Base-by-base conservation (phyloP, 345 rosid genomes). In the Turnera subulata region DNA sequence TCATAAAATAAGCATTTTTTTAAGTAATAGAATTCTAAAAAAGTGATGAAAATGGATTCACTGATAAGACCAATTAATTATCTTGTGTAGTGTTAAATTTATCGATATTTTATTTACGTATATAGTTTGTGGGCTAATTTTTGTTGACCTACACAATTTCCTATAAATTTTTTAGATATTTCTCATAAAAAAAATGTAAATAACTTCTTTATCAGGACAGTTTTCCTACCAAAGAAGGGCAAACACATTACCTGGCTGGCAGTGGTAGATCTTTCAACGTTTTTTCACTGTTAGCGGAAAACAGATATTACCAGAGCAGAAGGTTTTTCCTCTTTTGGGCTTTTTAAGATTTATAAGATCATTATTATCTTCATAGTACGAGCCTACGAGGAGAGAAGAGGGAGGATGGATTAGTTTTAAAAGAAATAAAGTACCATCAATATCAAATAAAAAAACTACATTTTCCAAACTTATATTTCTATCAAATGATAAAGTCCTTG, bases 201-300 rank as follows among this genome's bases (percentile, higher is more conserved):
- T 3, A 29, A 29, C n/a, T n/a, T n/a, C n/a, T n/a, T n/a, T 3
- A 29, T 29, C 35, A 29, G 35, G 10, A 53, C 20, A 6, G 39
- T 25, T 55, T 22, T 21, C 11, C 56, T 23, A 17, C 35, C 12
- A 5, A 29, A 29, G 11, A 26, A 10, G 0, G 56, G 65, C n/a
- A n/a, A n/a, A n/a, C n/a, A 37, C 67, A 73, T 39, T 61, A 69
- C 64, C 49, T 17, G 53, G n/a, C 63, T 53, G 69, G 71, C 69
- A 54, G n/a, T n/a, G n/a, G n/a, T n/a, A n/a, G n/a, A n/a, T n/a
- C n/a, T n/a, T n/a, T n/a, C n/a, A n/a, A n/a, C n/a, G 76, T 67
- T 71, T 63, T 56, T 70, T 65, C 53, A 64, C 74, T 68, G 76
- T 64, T 64, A 64, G 40, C 49, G 62, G 76, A 72, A 72, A 55